Evolutionary conservation across 768 basidiomycete species (phyloP), one percentile per base, ranked within the genome.

Genomic region (Collybia nuda): DNA sequence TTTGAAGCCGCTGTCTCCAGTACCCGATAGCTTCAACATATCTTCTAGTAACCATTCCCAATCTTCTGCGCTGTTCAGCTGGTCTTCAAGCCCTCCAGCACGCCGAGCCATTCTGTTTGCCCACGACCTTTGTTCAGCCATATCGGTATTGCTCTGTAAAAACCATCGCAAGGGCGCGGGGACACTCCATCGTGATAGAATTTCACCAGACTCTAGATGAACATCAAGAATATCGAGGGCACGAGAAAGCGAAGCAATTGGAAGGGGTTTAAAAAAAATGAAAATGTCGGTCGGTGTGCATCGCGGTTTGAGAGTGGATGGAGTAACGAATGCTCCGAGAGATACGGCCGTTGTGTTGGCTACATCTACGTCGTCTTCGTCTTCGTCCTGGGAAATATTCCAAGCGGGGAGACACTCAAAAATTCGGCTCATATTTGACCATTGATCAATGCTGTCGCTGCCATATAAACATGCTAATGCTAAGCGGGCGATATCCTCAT

Each of bases 351-450:
- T 95, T 5, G 87, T 87, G 46, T 93, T 85, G n/a, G 84, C 85
- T 44, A 83, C 83, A 52, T 92, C 92, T 43, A 76, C 81, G 51
- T 89, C 79, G 37, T n/a, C n/a, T n/a, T 78, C 76, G 41, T 85
- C 81, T 36, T 76, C 79, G n/a, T 76, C 77, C 37, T 65, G 64
- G 3, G 73, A 55, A 38, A 84, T 72, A 50, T 84, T 85, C 92
- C 95, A 97, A 2, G 87, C 96, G 0, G 96, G 96, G 26, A 98
- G 76, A 63, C 95, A 99, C 64, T 99, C 96, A 65, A 99, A 98
- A 44, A 99, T 90, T 26, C 76, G 73, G 56, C 88, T 91, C 94
- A 97, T 98, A 3, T 75, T 84, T 0, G 82, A 62, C 92, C 91
- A 96, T 56, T 85, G 78, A 51, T 82, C 74, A 28, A 86, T 68